phyloP scores from a whole-genome alignment of 495 filamentous ascomycete species.

The Penicillium pulvis region DNA sequence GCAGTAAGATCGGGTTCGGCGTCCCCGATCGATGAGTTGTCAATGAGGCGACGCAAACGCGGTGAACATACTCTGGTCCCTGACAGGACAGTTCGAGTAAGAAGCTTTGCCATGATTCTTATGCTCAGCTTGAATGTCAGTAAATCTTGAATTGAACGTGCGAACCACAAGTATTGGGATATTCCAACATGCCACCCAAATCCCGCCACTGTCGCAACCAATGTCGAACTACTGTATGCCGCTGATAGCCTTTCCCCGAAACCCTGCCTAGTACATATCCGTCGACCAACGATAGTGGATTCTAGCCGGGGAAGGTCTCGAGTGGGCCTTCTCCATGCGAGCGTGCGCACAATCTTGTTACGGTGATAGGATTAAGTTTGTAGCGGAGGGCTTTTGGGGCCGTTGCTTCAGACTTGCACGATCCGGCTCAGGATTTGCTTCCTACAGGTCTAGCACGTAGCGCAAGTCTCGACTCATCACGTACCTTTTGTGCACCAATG shows the following conservation, averaged over 20 bases:
- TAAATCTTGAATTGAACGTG: neutral
- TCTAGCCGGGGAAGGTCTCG: slow-evolving; percentile 11
- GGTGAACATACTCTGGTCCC: slow-evolving; percentile 6
- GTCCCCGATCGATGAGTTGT: slow-evolving; percentile 35
- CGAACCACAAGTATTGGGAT: neutral
- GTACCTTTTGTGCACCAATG: slow-evolving; percentile 31
- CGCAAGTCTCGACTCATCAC: slow-evolving; percentile 27
- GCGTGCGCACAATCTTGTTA: slow-evolving; percentile 15
- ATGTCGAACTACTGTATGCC: slow-evolving; percentile 10
- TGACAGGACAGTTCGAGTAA: slow-evolving; percentile 6
- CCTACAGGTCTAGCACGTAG: slow-evolving; percentile 20
- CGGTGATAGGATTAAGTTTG: slow-evolving; percentile 23
- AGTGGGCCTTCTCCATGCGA: slow-evolving; percentile 19
- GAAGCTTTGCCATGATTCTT: neutral
- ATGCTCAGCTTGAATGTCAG: slow-evolving; percentile 5
- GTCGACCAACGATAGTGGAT: slow-evolving; percentile 9
- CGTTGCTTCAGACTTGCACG: slow-evolving; percentile 20
- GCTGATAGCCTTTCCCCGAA: slow-evolving; percentile 17
- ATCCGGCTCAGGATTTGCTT: slow-evolving; percentile 11
- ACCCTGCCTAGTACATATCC: neutral
- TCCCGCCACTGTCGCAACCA: slow-evolving; percentile 2
- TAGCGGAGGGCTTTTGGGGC: slow-evolving; percentile 15
- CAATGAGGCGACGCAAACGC: slow-evolving; percentile 28
- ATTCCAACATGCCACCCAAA: neutral
- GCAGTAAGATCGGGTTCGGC: slow-evolving; percentile 27